These are phyloP conservation scores for Fusarium luffae DNA, from an alignment of 2,329 filamentous ascomycete genomes.

Conservation along the genomic window DNA sequence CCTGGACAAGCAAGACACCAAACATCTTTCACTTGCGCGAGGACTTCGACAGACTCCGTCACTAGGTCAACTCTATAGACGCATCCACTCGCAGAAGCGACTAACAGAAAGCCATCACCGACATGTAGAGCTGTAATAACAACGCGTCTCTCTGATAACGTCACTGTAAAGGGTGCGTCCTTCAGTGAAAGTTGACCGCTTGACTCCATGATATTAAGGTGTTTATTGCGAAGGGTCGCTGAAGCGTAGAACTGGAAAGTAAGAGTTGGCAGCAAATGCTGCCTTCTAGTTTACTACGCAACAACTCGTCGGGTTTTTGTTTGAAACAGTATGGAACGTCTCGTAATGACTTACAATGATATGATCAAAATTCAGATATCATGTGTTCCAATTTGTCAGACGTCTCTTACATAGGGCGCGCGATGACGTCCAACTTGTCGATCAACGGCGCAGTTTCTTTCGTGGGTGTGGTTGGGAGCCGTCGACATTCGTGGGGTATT, in stretches of 20 bases:
- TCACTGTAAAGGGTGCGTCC: background rate
- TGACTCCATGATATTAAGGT: background rate
- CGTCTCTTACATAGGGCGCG: background rate
- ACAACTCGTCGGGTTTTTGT: background rate
- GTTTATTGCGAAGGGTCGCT: background rate
- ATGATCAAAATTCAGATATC: background rate
- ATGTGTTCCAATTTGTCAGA: background rate
- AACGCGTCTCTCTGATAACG: background rate
- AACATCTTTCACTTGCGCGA: background rate
- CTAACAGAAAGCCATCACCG: background rate
- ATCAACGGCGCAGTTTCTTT: background rate
- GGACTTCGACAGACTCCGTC: background rate
- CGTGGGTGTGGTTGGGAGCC: background rate
- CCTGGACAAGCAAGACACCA: background rate
- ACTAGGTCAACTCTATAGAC: background rate
- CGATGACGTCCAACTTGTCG: background rate
- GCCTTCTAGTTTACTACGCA: background rate
- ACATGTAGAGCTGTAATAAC: background rate
- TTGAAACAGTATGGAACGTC: background rate
- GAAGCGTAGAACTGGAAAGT: background rate
- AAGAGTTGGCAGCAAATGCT: background rate
- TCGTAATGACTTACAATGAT: background rate
- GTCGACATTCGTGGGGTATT: background rate
- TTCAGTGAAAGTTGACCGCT: background rate
- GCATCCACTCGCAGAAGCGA: background rate